phyloP scores from a whole-genome alignment of 306 rosid species.

The Corylus heterophylla region DNA sequence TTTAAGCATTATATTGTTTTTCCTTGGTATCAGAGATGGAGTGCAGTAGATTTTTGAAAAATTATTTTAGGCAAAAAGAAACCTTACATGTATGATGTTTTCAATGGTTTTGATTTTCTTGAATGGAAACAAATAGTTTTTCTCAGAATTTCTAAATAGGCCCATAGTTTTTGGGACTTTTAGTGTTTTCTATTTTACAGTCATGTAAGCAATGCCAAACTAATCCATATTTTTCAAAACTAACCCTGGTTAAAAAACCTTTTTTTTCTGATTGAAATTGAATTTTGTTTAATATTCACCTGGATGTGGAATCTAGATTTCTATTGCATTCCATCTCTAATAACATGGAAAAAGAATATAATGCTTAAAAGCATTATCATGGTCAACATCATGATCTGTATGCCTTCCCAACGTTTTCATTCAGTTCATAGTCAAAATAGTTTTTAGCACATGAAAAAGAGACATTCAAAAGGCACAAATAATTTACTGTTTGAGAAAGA shows the following conservation, averaged over 20 bases:
- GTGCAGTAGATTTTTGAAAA: neutral
- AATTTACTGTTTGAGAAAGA: neutral
- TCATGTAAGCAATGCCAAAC: too few species aligned
- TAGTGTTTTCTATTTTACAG: slow-evolving; percentile 2
- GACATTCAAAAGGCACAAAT: neutral
- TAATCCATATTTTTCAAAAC: too few species aligned
- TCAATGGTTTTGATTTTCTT: too few species aligned
- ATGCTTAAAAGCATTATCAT: neutral
- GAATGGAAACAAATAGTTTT: too few species aligned
- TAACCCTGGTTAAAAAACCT: too few species aligned
- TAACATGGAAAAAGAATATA: neutral
- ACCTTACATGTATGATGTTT: too few species aligned
- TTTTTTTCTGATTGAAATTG: neutral
- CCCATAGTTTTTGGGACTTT: neutral
- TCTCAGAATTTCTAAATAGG: too few species aligned
- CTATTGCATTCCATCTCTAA: neutral
- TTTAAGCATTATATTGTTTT: neutral
- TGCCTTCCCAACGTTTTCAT: too few species aligned
- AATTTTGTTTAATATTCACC: neutral
- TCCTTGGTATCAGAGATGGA: neutral
- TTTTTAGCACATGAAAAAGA: neutral
- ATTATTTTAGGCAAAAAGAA: too few species aligned
- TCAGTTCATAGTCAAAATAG: too few species aligned
- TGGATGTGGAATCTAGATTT: neutral
- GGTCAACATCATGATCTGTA: neutral